Evolutionary conservation across 179 eudicot species (phyloP).

Genomic region (Vitellaria paradoxa): DNA sequence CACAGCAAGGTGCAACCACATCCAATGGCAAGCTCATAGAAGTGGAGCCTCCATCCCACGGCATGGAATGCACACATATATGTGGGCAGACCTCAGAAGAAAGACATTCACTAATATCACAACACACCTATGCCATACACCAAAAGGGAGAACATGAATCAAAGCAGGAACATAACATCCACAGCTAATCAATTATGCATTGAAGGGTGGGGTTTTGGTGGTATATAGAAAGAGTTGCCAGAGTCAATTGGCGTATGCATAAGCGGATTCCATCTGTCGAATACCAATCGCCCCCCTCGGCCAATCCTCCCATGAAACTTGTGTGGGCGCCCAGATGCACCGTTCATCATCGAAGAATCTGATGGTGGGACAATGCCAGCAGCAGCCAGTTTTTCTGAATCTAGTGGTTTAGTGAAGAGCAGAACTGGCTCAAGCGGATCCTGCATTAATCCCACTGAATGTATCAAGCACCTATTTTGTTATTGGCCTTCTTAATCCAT

Average conservation of each 20-base stretch:
- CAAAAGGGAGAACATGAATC: not conserved
- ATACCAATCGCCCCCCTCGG: constrained; percentile 85
- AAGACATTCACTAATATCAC: constrained; percentile 1
- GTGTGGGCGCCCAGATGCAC: constrained; percentile 33
- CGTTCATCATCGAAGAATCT: constrained; percentile 38
- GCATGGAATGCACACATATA: constrained; percentile 4
- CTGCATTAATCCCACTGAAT: constrained; percentile 35
- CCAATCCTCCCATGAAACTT: constrained; percentile 79
- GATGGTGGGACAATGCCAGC: constrained; percentile 74
- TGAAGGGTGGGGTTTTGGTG: constrained; percentile 51
- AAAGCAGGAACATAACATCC: not conserved
- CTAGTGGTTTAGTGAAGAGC: constrained; percentile 78
- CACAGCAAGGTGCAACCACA: not conserved
- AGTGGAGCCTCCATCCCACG: constrained; percentile 9
- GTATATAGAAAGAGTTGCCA: constrained; percentile 49
- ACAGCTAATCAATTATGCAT: constrained; percentile 17
- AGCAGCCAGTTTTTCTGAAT: constrained; percentile 71
- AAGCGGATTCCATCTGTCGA: constrained; percentile 91
- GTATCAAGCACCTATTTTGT: not conserved
- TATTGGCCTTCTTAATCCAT: not conserved
- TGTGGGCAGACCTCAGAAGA: not conserved
- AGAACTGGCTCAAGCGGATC: constrained; percentile 81
- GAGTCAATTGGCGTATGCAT: constrained; percentile 60
- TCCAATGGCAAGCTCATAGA: constrained; percentile 4
- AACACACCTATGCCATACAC: not conserved